Evolutionary conservation across 2,329 filamentous ascomycete genomes (phyloP).

Genomic region (Alternaria postmessia): DNA sequence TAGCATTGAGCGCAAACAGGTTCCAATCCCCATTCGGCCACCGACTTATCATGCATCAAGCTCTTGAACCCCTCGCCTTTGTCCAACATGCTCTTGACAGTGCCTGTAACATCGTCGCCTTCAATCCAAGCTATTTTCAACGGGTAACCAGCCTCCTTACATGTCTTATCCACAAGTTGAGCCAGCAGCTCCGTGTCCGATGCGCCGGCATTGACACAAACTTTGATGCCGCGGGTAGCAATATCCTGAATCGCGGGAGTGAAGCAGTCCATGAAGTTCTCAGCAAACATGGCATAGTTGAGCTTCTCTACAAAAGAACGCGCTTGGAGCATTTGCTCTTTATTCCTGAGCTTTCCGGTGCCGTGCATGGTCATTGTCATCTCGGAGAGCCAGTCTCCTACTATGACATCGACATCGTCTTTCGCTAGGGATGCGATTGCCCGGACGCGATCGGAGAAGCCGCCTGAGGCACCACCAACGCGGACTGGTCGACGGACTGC

Average conservation of each 20-base stretch:
- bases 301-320: slow-evolving; percentile 51
- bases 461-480: slow-evolving; percentile 55
- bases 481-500: slow-evolving; percentile 46
- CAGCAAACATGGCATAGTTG: slow-evolving; percentile 39
- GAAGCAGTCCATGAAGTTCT: slow-evolving; percentile 60
- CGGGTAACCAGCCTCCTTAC: slow-evolving; percentile 32
- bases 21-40: slow-evolving; percentile 47
- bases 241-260: slow-evolving; percentile 49
- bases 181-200: slow-evolving; percentile 39
- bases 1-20: slow-evolving; percentile 29
- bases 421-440: slow-evolving; percentile 55
- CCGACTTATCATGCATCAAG: slow-evolving; percentile 51
- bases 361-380: slow-evolving; percentile 43
- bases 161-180: slow-evolving; percentile 37
- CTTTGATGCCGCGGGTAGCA: slow-evolving; percentile 38
- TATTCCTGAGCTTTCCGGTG: slow-evolving; percentile 40
- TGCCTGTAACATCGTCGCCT: slow-evolving; percentile 53
- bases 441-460: slow-evolving; percentile 55
- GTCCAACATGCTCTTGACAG: slow-evolving; percentile 46
- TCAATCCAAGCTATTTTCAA: slow-evolving; percentile 52
- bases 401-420: slow-evolving; percentile 44
- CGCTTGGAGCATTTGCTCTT: slow-evolving; percentile 52
- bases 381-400: slow-evolving; percentile 45
- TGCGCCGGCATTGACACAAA: slow-evolving; percentile 46
- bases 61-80: slow-evolving; percentile 50